These are phyloP conservation scores for Sporisorium exsertum DNA, from an alignment of 1,284 basidiomycete genomes.

Conservation along the genomic window DNA sequence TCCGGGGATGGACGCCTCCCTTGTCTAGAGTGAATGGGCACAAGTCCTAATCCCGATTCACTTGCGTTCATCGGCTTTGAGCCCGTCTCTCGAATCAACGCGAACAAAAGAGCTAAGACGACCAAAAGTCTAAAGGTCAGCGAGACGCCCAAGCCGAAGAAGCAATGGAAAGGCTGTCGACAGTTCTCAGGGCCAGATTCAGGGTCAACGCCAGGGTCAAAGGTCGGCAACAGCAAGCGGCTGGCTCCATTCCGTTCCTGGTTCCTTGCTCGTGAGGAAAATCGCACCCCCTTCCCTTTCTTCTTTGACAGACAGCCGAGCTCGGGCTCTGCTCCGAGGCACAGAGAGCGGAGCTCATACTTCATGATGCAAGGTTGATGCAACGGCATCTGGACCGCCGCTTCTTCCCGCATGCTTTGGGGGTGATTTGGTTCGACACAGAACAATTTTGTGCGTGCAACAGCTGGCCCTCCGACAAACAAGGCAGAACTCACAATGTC, in stretches of 20 bases:
- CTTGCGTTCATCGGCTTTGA: too few relatives aligned
- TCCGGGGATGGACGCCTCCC: too few relatives aligned
- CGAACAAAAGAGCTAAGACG: too few relatives aligned
- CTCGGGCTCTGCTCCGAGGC: neutral
- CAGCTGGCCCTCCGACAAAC: neutral
- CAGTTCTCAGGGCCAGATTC: neutral
- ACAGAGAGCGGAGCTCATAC: neutral
- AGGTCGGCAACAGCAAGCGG: slow-evolving; percentile 3
- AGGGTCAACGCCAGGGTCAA: neutral
- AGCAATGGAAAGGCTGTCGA: neutral
- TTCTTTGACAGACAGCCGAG: neutral
- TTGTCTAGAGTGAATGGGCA: too few relatives aligned
- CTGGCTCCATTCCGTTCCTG: slow-evolving; percentile 2
- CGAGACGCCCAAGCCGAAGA: neutral
- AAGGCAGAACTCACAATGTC: neutral
- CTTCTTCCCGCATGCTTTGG: neutral
- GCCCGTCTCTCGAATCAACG: too few relatives aligned
- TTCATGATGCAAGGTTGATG: neutral
- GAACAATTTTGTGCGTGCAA: neutral
- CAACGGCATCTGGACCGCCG: neutral
- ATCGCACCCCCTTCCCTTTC: neutral
- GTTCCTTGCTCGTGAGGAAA: slow-evolving; percentile 10
- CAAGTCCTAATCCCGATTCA: too few relatives aligned
- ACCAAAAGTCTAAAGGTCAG: too few relatives aligned
- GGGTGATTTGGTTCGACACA: neutral